Conservation (phyloP, 257 asterid genomes). For the Penstemon davidsonii region DNA sequence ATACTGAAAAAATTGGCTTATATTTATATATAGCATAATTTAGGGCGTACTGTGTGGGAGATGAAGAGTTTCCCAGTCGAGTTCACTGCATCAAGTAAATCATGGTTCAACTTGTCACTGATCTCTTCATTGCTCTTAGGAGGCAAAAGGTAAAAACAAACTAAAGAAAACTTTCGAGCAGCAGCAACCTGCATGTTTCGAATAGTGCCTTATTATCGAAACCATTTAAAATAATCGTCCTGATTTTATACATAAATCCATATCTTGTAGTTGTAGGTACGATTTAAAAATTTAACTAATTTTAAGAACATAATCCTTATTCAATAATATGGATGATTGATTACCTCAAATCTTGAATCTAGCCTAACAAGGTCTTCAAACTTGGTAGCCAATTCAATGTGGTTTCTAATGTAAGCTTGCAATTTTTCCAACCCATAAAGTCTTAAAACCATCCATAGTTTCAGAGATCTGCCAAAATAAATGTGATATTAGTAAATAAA, state of each 20-base stretch:
- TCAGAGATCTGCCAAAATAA: constrained; percentile 67
- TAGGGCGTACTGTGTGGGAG: constrained; percentile 78
- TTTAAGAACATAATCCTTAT: neutral
- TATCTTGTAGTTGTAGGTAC: neutral
- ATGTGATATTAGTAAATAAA: neutral
- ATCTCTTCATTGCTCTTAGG: constrained; percentile 39
- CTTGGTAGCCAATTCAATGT: constrained; percentile 61
- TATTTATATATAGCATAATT: neutral
- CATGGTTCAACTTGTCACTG: constrained; percentile 59
- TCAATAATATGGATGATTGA: neutral
- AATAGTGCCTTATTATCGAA: neutral
- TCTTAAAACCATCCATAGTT: constrained; percentile 94
- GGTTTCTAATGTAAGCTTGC: constrained; percentile 85
- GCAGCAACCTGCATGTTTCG: constrained; percentile 57
- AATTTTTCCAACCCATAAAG: constrained; percentile 87
- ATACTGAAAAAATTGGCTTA: neutral
- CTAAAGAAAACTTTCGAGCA: constrained; percentile 73
- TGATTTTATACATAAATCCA: neutral
- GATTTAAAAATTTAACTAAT: neutral
- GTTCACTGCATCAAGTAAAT: constrained; percentile 73
- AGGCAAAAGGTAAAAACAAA: constrained; percentile 74
- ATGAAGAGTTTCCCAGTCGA: constrained; percentile 79
- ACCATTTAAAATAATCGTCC: too few species aligned
- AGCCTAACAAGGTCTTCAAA: constrained; percentile 73
- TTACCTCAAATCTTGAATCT: constrained; percentile 92